Evolutionary conservation across 805 yeast genomes (phyloP), one percentile per base, ranked within the genome.

Genomic region (Myxozyma neotropica): DNA sequence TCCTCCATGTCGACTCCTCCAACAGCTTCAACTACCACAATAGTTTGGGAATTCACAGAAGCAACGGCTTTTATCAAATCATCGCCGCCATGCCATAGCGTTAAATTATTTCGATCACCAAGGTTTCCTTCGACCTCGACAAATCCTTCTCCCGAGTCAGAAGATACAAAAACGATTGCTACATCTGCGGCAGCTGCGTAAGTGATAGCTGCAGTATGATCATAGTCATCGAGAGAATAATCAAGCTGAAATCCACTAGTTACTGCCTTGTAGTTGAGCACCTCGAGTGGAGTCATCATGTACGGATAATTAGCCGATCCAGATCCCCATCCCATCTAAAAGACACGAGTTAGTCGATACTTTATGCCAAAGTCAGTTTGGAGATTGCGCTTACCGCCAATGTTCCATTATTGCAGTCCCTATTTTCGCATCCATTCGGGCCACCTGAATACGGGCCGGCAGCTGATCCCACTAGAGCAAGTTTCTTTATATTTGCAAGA

Each of bases 1-100:
- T 73, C 73, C 63, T 84, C 88, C 73, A 84, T 72, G 61, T 81
- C 78, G 17, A 84, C 83, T 1, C 84, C 85, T 1, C 88, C 88
- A 4, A 83, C 84, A 1, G 86, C 71, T 52, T 80, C 80, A n/a
- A 84, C 78, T 2, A 83, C 82, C 21, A 85, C 85, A 23, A 84
- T 76, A 1, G 86, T 83, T 65, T 81, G 83, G 17, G 74, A 73
- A 65, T 84, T 82, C 58, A 77, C 75, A 36, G 73, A 74, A 1
- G 86, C 81, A 52, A 84, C 77, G 23, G 71, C 74, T 23, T 75
- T 69, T 51, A 85, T 82, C 55, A 83, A 72, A 36, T 76, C 78
- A 64, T 84, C 87, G 1, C 83, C 86, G 65, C 80, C 80, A 62
- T 81, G 81, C 88, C 85, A 82, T 52, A 81, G 72, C 0, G 82